Evolutionary conservation across 2,329 filamentous ascomycete species (phyloP).

Genomic region (Fusarium guadeloupense): DNA sequence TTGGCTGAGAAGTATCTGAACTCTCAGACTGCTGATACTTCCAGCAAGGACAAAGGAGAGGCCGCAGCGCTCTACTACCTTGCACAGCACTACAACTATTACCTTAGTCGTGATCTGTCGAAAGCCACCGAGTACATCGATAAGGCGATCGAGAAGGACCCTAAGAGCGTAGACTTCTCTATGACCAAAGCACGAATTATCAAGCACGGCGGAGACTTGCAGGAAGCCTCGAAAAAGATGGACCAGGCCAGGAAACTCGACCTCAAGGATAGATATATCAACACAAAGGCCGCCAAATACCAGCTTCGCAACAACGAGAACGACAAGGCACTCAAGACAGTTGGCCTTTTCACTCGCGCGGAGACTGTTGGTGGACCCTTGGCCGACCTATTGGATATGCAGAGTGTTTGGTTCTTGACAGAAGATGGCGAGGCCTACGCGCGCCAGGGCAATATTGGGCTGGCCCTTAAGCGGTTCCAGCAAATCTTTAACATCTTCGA

Average conservation of each 20-base stretch:
- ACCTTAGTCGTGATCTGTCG: slow-evolving; percentile 81
- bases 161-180: slow-evolving; percentile 87
- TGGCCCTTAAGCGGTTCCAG: slow-evolving; percentile 93
- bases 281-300: slow-evolving; percentile 97
- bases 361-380: slow-evolving; percentile 89
- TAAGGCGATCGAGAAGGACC: slow-evolving; percentile 80
- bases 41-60: slow-evolving; percentile 67
- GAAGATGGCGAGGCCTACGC: slow-evolving; percentile 93
- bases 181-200: slow-evolving; percentile 96
- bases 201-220: slow-evolving; percentile 85
- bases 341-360: slow-evolving; percentile 92
- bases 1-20: slow-evolving; percentile 82
- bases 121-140: slow-evolving; percentile 87
- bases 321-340: slow-evolving; percentile 84
- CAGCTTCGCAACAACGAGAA: slow-evolving; percentile 92
- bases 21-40: slow-evolving; percentile 61
- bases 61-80: slow-evolving; percentile 90
- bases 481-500: slow-evolving; percentile 93
- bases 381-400: slow-evolving; percentile 95
- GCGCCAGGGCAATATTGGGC: slow-evolving; percentile 80
- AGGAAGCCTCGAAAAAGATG: slow-evolving; percentile 87
- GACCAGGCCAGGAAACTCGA: slow-evolving; percentile 86
- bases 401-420: slow-evolving; percentile 95
- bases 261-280: slow-evolving; percentile 93
- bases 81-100: slow-evolving; percentile 96